Conservation (phyloP, 306 rosid species). For the Quercus engelmannii region DNA sequence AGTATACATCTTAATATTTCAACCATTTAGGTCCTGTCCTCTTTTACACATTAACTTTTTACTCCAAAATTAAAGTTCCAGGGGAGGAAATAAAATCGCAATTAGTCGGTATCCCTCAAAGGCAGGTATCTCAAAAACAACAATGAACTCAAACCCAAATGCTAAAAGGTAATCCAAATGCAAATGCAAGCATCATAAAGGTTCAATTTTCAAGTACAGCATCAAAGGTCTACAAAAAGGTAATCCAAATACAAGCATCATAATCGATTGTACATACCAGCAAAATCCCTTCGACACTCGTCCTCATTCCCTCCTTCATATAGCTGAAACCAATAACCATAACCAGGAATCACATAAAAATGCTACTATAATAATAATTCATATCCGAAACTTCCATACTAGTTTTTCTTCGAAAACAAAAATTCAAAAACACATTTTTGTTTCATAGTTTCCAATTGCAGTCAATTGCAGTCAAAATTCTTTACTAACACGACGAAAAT, state of each 20-base stretch:
- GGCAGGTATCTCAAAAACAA: background rate
- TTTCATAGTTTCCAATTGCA: background rate
- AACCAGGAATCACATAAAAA: background rate
- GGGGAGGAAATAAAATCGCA: background rate
- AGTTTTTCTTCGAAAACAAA: too few species aligned
- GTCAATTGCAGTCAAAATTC: too few species aligned
- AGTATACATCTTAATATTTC: background rate
- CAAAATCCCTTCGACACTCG: slow-evolving; percentile 94
- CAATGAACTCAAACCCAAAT: background rate
- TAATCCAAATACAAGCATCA: background rate
- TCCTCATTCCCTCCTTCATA: slow-evolving; percentile 98
- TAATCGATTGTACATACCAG: slow-evolving; percentile 46
- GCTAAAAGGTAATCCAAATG: background rate
- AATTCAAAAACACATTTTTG: background rate
- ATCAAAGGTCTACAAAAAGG: too few species aligned
- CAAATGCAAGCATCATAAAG: too few species aligned
- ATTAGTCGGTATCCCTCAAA: background rate
- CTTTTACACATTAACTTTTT: background rate
- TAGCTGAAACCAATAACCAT: slow-evolving; percentile 52
- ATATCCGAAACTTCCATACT: too few species aligned
- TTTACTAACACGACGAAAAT: background rate
- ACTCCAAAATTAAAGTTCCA: background rate
- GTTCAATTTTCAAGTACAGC: too few species aligned
- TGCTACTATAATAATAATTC: background rate
- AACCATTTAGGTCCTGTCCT: background rate